Evolutionary conservation across 257 asterid species (phyloP).

Genomic region (Solanum pinnatisectum): DNA sequence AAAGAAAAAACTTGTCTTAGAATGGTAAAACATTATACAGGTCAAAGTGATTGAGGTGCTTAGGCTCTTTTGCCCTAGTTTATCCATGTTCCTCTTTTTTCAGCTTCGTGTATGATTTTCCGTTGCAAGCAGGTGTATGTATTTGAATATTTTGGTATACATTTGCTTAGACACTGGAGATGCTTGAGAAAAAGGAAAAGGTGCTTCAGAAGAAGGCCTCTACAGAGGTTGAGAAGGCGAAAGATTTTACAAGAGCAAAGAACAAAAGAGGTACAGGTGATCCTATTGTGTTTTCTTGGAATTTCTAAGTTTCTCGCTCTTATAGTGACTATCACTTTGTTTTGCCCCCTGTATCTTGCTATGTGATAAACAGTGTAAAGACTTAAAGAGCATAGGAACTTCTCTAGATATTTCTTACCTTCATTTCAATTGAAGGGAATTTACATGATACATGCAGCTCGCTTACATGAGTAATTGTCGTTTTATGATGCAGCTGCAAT

Average conservation of each 20-base stretch:
- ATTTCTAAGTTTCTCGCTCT: neutral
- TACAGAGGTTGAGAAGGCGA: slow-evolving; percentile 16
- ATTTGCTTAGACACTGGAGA: slow-evolving; percentile 14
- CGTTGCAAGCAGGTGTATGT: neutral
- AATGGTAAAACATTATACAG: neutral
- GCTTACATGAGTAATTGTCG: neutral
- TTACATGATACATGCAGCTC: neutral
- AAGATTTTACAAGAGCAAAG: slow-evolving; percentile 8
- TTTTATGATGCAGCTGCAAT: slow-evolving; percentile 17
- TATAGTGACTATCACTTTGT: neutral
- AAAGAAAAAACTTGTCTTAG: neutral
- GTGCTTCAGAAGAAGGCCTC: slow-evolving; percentile 19
- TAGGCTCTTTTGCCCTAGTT: neutral
- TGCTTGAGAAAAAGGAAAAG: slow-evolving; percentile 20
- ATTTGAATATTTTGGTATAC: neutral
- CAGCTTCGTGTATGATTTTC: neutral
- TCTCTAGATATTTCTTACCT: neutral
- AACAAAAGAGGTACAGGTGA: slow-evolving; percentile 14
- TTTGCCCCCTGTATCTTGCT: neutral
- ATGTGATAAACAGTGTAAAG: neutral
- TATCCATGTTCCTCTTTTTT: neutral
- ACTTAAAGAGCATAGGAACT: neutral
- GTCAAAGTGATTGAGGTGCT: neutral
- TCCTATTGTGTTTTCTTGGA: neutral
- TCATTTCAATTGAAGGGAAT: neutral